Conservation (phyloP, 23 red algal species). For the Gracilaria gracilis region DNA sequence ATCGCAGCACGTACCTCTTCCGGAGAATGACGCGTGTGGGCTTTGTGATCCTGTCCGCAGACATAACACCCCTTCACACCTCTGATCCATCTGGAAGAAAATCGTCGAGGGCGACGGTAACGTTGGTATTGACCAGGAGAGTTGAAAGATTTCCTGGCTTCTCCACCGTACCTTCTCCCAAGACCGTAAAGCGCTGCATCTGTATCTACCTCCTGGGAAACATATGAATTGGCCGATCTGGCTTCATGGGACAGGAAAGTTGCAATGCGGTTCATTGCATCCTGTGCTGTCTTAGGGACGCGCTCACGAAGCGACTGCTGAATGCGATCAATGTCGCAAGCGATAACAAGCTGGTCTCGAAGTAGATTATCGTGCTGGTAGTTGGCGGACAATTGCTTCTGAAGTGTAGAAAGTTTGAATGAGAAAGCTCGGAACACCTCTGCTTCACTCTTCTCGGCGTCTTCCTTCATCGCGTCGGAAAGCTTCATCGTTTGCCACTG, state of each 20-base stretch:
- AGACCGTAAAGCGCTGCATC: not conserved
- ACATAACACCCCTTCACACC: conserved; percentile 27
- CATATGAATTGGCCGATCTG: not conserved
- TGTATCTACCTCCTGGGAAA: not conserved
- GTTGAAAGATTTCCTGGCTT: not conserved
- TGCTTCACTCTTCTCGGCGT: conserved; percentile 1
- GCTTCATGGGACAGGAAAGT: conserved; percentile 36
- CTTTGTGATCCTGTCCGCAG: conserved; percentile 26
- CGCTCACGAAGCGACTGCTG: conserved; percentile 29
- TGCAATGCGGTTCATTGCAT: conserved; percentile 26
- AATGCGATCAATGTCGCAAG: conserved; percentile 11
- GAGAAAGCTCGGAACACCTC: conserved; percentile 2
- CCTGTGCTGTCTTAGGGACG: conserved; percentile 6
- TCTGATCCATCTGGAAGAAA: conserved; percentile 14
- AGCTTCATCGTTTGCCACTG: conserved; percentile 33
- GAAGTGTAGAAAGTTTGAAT: conserved; percentile 27
- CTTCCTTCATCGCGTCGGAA: conserved; percentile 17
- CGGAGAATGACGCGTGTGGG: not conserved
- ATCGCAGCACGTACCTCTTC: conserved; percentile 38
- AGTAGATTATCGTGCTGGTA: conserved; percentile 29
- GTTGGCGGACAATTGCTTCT: conserved; percentile 20
- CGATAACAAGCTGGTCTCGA: conserved; percentile 33
- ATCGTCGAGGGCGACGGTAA: not conserved
- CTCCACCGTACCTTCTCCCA: not conserved
- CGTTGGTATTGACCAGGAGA: not conserved